A percentile compares a stretch with the other conserved stretches of the same genome.
Conservation (phyloP, 495 filamentous ascomycete species). For the Delitschia confertaspora region DNA sequence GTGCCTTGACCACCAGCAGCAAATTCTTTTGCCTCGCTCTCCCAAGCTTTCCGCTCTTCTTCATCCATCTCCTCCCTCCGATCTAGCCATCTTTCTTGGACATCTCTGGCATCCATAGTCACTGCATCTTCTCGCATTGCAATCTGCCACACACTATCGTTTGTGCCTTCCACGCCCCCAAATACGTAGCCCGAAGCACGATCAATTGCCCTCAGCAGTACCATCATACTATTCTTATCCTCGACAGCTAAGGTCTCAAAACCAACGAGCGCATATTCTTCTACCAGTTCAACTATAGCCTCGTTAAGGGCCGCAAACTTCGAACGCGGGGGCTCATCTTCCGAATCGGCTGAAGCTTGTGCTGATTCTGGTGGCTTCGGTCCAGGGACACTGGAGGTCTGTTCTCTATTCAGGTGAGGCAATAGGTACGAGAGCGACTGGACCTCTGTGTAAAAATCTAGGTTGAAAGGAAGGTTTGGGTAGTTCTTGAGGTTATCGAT, state of each 20-base stretch:
- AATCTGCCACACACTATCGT: conserved; percentile 86
- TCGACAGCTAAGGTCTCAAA: conserved; percentile 95
- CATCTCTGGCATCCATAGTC: conserved; percentile 70
- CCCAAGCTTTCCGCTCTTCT: conserved; percentile 59
- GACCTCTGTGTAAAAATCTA: conserved; percentile 97
- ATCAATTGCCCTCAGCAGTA: conserved; percentile 75
- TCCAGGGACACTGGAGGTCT: conserved; percentile 20
- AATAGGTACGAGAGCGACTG: conserved; percentile 81
- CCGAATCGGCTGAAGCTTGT: conserved; percentile 45
- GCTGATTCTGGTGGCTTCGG: conserved; percentile 33
- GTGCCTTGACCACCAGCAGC: conserved; percentile 30
- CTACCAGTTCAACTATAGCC: conserved; percentile 76
- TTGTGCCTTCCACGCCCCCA: conserved; percentile 80
- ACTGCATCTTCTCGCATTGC: conserved; percentile 81
- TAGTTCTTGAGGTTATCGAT: conserved; percentile 85
- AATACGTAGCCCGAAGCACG: conserved; percentile 89
- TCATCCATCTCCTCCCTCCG: conserved; percentile 82
- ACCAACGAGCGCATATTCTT: conserved; percentile 77
- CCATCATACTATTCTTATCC: conserved; percentile 93
- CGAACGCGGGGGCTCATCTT: conserved; percentile 25
- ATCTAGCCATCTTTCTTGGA: conserved; percentile 94
- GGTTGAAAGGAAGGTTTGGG: conserved; percentile 76
- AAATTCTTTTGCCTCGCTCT: conserved; percentile 45
- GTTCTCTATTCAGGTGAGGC: conserved; percentile 53
- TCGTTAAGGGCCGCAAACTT: conserved; percentile 79